Conservation (phyloP, 176 grass and related monocot genomes). For the Carex scoparia region DNA sequence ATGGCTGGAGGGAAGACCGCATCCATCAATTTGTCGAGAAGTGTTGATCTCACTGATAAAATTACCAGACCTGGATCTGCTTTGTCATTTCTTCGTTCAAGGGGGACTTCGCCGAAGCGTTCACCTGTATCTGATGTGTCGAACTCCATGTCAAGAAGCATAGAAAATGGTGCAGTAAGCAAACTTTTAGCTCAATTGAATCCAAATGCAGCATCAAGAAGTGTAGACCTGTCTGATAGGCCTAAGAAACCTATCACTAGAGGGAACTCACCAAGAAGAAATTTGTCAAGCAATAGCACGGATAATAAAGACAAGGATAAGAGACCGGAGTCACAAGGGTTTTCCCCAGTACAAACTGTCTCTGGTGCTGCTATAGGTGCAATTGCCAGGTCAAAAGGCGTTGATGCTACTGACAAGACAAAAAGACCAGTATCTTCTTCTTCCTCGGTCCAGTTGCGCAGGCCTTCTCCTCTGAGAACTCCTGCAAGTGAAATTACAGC, state of each 20-base stretch:
- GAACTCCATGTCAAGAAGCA: constrained; percentile 9
- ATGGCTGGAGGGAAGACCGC: constrained; percentile 59
- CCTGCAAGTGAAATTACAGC: constrained; percentile 7
- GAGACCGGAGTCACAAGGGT: background rate
- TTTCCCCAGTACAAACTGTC: constrained; percentile 5
- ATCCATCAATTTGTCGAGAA: constrained; percentile 27
- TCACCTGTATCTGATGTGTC: constrained; percentile 15
- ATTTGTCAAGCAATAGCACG: background rate
- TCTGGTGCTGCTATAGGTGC: background rate
- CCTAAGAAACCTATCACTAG: constrained; percentile 15
- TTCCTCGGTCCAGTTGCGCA: background rate
- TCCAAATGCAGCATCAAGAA: constrained; percentile 15
- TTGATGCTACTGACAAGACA: constrained; percentile 10
- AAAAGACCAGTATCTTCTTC: constrained; percentile 7
- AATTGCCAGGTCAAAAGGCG: constrained; percentile 10
- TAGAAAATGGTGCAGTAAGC: constrained; percentile 12
- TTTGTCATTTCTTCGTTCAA: background rate
- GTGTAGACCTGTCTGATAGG: constrained; percentile 20
- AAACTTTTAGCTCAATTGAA: constrained; percentile 18
- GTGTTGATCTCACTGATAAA: constrained; percentile 37
- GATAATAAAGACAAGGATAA: constrained; percentile 23
- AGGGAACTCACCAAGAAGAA: constrained; percentile 19
- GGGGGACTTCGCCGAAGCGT: constrained; percentile 31
- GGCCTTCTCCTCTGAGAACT: constrained; percentile 12
- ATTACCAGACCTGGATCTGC: constrained; percentile 15